A percentile compares a stretch with the other conserved stretches of the same genome.
Evolutionary conservation across 2,329 filamentous ascomycete genomes (phyloP).

Genomic region (Xylariaceae sp.): DNA sequence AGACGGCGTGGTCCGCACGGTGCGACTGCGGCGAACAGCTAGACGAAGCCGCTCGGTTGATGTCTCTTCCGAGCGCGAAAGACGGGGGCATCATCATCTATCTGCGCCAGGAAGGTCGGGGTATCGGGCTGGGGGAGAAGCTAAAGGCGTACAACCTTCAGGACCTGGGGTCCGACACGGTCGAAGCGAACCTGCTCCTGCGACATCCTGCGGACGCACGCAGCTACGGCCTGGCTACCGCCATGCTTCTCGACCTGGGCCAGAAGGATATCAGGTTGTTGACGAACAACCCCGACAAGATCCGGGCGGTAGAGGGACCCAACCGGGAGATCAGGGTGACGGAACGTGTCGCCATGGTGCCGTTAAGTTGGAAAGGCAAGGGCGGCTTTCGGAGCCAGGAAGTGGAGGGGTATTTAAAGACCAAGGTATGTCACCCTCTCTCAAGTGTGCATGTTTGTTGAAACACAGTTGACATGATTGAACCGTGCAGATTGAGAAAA

Average conservation of each 20-base stretch:
- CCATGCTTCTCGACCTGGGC: conserved; percentile 84
- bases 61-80: conserved; percentile 63
- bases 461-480: conserved; percentile 8
- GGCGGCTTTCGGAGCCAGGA: conserved; percentile 81
- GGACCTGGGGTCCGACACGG: conserved; percentile 93
- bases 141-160: conserved; percentile 97
- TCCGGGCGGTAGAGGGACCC: conserved; percentile 87
- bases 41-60: conserved; percentile 89
- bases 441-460: background rate
- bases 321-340: conserved; percentile 81
- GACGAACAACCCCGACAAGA: conserved; percentile 97
- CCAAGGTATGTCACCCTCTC: conserved; percentile 65
- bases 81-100: conserved; percentile 90
- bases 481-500: conserved; percentile 67
- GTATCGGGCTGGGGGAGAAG: conserved; percentile 91
- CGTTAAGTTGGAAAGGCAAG: conserved; percentile 82
- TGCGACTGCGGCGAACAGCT: conserved; percentile 98
- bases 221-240: conserved; percentile 93
- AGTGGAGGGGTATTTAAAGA: conserved; percentile 88
- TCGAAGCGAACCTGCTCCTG: conserved; percentile 87
- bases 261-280: conserved; percentile 72
- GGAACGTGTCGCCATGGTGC: conserved; percentile 92
- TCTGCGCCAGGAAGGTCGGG: conserved; percentile 88
- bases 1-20: conserved; percentile 95
- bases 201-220: conserved; percentile 90